A percentile compares a stretch with the other conserved stretches of the same genome.
Evolutionary conservation across 768 basidiomycete genomes (phyloP).

Genomic region (Tulasnella sp.): DNA sequence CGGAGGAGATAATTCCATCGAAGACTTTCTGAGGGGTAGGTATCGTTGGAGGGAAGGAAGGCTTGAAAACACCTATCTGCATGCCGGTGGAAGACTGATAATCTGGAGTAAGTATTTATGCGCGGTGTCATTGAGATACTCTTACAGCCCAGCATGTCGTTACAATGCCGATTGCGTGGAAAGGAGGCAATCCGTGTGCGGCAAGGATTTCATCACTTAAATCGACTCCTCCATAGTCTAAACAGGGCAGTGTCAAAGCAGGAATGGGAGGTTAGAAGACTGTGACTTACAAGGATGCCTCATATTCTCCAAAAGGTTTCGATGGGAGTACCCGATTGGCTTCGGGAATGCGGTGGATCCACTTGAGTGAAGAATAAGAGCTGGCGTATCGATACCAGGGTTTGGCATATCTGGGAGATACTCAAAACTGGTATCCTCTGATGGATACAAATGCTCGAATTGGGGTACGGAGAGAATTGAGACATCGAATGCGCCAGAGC

Average conservation of each 20-base stretch:
- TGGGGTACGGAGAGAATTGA: background rate
- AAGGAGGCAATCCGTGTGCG: conserved; percentile 1
- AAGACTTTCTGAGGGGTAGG: conserved; percentile 17
- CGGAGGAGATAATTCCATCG: background rate
- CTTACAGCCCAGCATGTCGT: background rate
- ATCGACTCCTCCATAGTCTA: conserved; percentile 10
- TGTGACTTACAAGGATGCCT: conserved; percentile 5
- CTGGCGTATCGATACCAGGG: conserved; percentile 13
- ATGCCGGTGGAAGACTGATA: background rate
- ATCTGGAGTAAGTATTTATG: too few relatives aligned
- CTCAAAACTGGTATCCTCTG: conserved; percentile 18
- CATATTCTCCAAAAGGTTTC: conserved; percentile 1
- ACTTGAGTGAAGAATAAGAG: conserved; percentile 23
- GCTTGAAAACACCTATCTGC: conserved; percentile 11
- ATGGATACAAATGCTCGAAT: background rate
- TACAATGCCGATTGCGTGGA: conserved; percentile 14
- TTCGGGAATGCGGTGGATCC: conserved; percentile 19
- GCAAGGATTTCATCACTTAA: background rate
- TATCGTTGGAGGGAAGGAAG: conserved; percentile 4
- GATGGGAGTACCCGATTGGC: conserved; percentile 11
- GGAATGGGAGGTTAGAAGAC: background rate
- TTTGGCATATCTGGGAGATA: conserved; percentile 23
- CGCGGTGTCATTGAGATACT: too few relatives aligned
- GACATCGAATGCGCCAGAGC: background rate
- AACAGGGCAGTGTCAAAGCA: background rate